phyloP scores from a whole-genome alignment of 1,139 yeast species.

The Sugiyamaella neomexicana region DNA sequence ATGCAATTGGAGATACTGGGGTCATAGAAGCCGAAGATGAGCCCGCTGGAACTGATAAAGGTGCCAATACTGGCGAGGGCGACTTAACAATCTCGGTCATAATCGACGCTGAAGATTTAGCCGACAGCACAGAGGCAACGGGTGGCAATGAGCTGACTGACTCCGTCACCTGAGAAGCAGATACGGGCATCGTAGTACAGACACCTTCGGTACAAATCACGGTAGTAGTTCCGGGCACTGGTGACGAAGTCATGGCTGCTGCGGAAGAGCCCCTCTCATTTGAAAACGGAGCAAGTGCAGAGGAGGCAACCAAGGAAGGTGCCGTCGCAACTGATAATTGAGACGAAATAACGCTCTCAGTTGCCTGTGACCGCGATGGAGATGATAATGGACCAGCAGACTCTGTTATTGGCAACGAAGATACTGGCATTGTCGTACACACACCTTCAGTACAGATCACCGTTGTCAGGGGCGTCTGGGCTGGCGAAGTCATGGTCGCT shows the following conservation, averaged over 20 bases:
- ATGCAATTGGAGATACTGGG: too few relatives aligned
- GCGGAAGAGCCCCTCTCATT: background rate
- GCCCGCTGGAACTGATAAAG: background rate
- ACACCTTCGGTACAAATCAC: slow-evolving; percentile 10
- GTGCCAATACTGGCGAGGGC: background rate
- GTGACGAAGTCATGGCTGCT: background rate
- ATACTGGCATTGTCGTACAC: background rate
- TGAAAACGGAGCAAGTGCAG: slow-evolving; percentile 8
- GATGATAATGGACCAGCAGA: background rate
- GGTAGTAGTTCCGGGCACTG: slow-evolving; percentile 7
- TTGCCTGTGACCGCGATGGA: too few relatives aligned
- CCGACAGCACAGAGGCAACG: too few relatives aligned
- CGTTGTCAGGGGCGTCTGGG: slow-evolving; percentile 4
- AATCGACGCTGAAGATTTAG: too few relatives aligned
- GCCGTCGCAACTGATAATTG: too few relatives aligned
- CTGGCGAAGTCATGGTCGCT: too few relatives aligned
- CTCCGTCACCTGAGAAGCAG: background rate
- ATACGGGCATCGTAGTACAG: slow-evolving; percentile 18
- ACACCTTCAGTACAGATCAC: slow-evolving; percentile 1
- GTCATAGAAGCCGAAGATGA: too few relatives aligned
- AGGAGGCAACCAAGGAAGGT: background rate
- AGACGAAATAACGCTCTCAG: too few relatives aligned
- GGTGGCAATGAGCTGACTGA: background rate
- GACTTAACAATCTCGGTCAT: too few relatives aligned
- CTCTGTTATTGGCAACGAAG: background rate